Conservation (phyloP, 2,329 filamentous ascomycete species). For the Didymella lethalis region DNA sequence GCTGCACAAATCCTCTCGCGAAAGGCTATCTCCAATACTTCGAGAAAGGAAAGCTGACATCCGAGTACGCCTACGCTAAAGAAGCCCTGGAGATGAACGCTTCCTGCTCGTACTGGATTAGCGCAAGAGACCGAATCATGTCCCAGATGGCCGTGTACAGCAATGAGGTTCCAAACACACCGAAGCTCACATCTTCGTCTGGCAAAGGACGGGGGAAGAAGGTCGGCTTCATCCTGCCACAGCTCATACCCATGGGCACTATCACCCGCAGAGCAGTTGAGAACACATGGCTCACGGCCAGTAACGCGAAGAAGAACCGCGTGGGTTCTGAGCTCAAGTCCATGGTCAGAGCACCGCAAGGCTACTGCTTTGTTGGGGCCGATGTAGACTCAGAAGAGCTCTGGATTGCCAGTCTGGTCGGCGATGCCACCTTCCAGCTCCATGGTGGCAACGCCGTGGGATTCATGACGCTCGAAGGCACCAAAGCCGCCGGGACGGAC, state of each 20-base stretch:
- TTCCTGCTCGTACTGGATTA: slow-evolving; percentile 99
- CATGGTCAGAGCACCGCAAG: slow-evolving; percentile 90
- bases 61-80: slow-evolving; percentile 88
- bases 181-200: slow-evolving; percentile 36
- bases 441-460: slow-evolving; percentile 97
- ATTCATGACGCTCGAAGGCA: slow-evolving; percentile 98
- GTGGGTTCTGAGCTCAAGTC: slow-evolving; percentile 97
- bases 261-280: slow-evolving; percentile 94
- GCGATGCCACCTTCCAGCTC: slow-evolving; percentile 91
- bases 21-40: slow-evolving; percentile 93
- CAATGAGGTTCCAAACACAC: slow-evolving; percentile 58
- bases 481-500: slow-evolving; percentile 92
- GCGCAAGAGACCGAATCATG: slow-evolving; percentile 88
- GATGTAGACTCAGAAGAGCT: slow-evolving; percentile 97
- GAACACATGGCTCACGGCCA: slow-evolving; percentile 97
- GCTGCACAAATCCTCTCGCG: slow-evolving; percentile 86
- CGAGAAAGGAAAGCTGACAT: slow-evolving; percentile 85
- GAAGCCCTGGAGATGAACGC: slow-evolving; percentile 98
- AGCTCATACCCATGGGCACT: slow-evolving; percentile 98
- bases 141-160: slow-evolving; percentile 95
- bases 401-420: slow-evolving; percentile 96
- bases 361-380: slow-evolving; percentile 93
- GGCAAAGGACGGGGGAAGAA: slow-evolving; percentile 30
- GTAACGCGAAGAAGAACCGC: slow-evolving; percentile 94
- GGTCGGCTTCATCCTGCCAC: slow-evolving; percentile 89